Conservation (phyloP, 139 green algal species). For the Chlorella sp. region DNA sequence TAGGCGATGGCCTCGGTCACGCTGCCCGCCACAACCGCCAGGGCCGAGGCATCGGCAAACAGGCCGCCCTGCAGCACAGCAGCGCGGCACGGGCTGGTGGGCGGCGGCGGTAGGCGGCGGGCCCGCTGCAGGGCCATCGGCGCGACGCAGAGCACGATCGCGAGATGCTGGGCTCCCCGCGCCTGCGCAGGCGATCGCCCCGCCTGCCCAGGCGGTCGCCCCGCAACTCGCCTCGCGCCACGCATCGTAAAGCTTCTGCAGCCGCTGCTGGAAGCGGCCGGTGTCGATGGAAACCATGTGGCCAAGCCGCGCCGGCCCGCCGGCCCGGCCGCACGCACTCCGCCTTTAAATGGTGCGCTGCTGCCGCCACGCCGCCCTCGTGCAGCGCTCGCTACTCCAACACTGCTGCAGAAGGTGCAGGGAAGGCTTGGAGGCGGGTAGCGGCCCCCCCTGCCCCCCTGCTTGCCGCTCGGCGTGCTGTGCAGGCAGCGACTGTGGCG, state of each 20-base stretch:
- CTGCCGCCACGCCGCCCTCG: background rate
- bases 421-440: too few species aligned
- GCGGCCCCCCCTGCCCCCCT: too few species aligned
- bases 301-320: background rate
- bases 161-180: background rate
- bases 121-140: too few species aligned
- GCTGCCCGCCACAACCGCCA: conserved; percentile 58
- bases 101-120: too few species aligned
- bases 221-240: conserved; percentile 57
- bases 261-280: conserved; percentile 52
- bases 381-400: too few species aligned
- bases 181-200: too few species aligned
- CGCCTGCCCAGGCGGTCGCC: too few species aligned
- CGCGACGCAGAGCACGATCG: background rate
- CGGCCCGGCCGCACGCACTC: background rate
- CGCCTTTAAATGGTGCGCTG: background rate
- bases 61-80: background rate
- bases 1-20: conserved; percentile 83
- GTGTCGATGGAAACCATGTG: conserved; percentile 57
- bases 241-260: conserved; percentile 66
- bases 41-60: conserved; percentile 33
- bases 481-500: background rate
- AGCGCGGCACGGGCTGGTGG: too few species aligned
- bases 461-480: background rate
- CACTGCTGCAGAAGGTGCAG: too few species aligned